Evolutionary conservation across 306 rosid species (phyloP), one percentile per base, ranked within the genome.

Genomic region (Adenanthera pavonina): DNA sequence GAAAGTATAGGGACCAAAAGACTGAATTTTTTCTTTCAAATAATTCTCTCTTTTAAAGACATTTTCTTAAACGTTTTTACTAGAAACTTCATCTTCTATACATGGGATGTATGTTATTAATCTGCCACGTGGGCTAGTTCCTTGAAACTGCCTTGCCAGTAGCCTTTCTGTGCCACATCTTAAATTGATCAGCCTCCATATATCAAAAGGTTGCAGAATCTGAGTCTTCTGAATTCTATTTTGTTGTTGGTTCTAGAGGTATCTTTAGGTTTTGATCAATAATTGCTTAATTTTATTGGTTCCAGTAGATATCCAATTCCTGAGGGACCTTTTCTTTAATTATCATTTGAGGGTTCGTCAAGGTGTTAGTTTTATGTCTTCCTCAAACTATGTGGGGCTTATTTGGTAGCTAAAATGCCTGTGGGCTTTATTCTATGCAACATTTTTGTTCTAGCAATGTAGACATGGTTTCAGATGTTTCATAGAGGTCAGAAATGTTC

Each of bases 321-420:
- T 49, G 61, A 60, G 72, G 71, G 78, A 53, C 56, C 73, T 78
- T 52, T 73, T 25, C 67, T 82, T 75, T 54, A 75, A 69, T 65
- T 56, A n/a, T 44, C 71, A 48, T 75, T 15, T 73, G 38, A 69
- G 36, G 51, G 57, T 78, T 61, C 57, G 57, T 69, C 48, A 75
- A 78, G 53, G 64, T 68, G 77, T 49, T 72, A 17, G 62, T 48
- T 74, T 69, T 36, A n/a, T 71, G 70, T 64, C 53, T 59, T 68
- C 78, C 43, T 57, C 52, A 40, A 78, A 75, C 53, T 57, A 19
- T 59, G 64, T 49, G 9, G 44, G 46, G 2, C 53, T 75, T 49
- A 12, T 51, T 15, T 43, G 71, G 17, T 15, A 25, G 57, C 8
- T 6, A 60, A 76, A 44, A 44, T 76, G 40, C n/a, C 13, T 3